Percentiles rank a stretch among this genome's conserved stretches.
Conservation (phyloP, 2,329 filamentous ascomycete genomes). For the Aspergillus alliaceus region DNA sequence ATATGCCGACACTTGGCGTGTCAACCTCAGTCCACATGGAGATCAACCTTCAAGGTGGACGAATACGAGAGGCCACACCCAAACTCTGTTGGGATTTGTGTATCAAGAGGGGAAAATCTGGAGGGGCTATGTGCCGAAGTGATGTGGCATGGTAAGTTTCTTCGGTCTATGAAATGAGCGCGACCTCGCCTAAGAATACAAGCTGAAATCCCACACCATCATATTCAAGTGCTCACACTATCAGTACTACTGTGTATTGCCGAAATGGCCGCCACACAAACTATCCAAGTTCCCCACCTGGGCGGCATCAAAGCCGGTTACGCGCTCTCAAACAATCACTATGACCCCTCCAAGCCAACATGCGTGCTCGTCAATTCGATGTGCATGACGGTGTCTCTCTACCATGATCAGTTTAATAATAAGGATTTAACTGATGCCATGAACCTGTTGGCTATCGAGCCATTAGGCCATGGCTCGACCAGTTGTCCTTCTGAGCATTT, state of each 20-base stretch:
- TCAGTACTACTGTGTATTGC: background rate
- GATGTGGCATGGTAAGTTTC: background rate
- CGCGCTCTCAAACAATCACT: constrained; percentile 43
- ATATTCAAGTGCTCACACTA: background rate
- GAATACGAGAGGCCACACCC: background rate
- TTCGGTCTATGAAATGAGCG: background rate
- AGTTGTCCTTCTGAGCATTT: constrained; percentile 46
- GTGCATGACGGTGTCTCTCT: constrained; percentile 50
- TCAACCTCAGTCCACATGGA: background rate
- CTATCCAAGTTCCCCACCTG: constrained; percentile 50
- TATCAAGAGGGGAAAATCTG: background rate
- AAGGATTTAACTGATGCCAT: constrained; percentile 35
- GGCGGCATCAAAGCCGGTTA: constrained; percentile 52
- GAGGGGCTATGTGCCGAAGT: background rate
- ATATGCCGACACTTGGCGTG: background rate
- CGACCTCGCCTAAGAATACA: background rate
- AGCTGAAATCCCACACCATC: background rate
- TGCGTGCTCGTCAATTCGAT: constrained; percentile 54
- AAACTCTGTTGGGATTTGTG: background rate
- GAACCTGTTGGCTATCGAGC: constrained; percentile 56
- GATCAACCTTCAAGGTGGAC: background rate
- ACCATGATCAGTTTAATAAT: constrained; percentile 41
- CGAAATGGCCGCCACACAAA: constrained; percentile 27
- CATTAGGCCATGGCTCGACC: constrained; percentile 54
- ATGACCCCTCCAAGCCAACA: constrained; percentile 53